Base-by-base conservation (phyloP, 2,329 filamentous ascomycete species). In the Alternaria conjuncta region DNA sequence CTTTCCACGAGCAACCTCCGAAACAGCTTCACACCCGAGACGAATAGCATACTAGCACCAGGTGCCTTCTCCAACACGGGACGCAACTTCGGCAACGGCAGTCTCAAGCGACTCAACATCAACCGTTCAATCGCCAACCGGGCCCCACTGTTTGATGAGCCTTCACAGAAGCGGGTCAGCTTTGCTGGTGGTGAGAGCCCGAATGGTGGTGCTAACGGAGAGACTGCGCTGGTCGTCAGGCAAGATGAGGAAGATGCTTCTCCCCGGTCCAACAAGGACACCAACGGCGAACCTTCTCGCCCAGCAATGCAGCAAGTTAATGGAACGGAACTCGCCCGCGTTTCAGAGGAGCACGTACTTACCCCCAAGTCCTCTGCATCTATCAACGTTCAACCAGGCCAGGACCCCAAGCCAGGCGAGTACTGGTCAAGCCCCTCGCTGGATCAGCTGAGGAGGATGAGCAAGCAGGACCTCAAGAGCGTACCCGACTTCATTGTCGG, bases 81-180 rank as follows among this genome's bases (percentile, higher is more conserved):
- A 55, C 77, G 77, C 32, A 69, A 72, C 26, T 79, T 75, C 53
- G 74, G 72, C 15, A 75, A 71, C 20, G 78, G 79, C 43, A 92
- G 87, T 76, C 88, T 97, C 71, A 97, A 97, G 84, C 94, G 94
- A 79, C 87, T 99, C 60, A 91, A 94, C 57, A 97, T 99, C 78
- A 96, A 97, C 81, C 90, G 93, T 67, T 91, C 90, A 69, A 86
- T 99, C 77, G 94, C 36, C 21, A 50, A 71, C 9, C 75, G 93
- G 72, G 83, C 82, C 23, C 85, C 89, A 65, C 79, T 90, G 2
- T 90, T 90, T 72, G 89, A 89, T 73, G 77, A 79, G 46, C 74
- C 79, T 46, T 71, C 82, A 11, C 81, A 92, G 44, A 90, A 90
- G 84, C 90, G 92, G 57, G 96, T 99, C 56, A 97, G 94, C 82